Percentiles rank a stretch among this genome's conserved stretches.
These are phyloP conservation scores for Nakazawaea ambrosiae DNA, from an alignment of 805 yeast species.

Conservation along the genomic window DNA sequence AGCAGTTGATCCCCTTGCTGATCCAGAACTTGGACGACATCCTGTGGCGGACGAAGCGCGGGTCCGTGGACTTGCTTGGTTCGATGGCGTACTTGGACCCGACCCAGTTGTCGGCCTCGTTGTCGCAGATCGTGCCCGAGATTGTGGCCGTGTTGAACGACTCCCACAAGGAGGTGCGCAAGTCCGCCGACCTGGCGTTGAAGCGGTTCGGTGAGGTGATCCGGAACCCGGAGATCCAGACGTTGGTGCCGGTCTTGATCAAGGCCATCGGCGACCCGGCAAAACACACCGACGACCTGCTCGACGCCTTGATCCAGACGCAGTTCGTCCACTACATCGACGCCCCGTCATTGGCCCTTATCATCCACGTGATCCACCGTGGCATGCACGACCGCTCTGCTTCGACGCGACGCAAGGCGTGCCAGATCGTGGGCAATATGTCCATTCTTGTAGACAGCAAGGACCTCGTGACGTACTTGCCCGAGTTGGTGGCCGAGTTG, in stretches of 20 bases:
- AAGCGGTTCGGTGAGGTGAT: conserved; percentile 95
- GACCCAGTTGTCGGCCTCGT: conserved; percentile 80
- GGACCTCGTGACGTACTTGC: conserved; percentile 80
- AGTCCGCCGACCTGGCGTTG: conserved; percentile 85
- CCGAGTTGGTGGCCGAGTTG: conserved; percentile 69
- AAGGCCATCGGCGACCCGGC: conserved; percentile 97
- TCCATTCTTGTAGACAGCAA: conserved; percentile 86
- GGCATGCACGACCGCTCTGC: conserved; percentile 97
- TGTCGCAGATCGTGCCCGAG: conserved; percentile 90
- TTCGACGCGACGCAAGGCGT: conserved; percentile 81
- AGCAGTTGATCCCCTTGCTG: conserved; percentile 85
- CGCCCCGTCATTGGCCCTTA: conserved; percentile 94
- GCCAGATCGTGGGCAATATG: conserved; percentile 99
- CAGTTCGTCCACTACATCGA: conserved; percentile 97
- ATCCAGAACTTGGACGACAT: conserved; percentile 78
- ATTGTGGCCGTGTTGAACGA: conserved; percentile 93
- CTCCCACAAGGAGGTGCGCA: conserved; percentile 93
- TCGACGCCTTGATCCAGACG: conserved; percentile 79
- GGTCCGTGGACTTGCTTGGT: conserved; percentile 93
- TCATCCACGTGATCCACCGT: conserved; percentile 89
- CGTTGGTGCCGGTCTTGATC: conserved; percentile 78
- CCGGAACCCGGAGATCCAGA: conserved; percentile 93
- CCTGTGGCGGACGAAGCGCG: conserved; percentile 95
- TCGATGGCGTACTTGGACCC: conserved; percentile 98
- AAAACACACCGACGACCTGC: conserved; percentile 77